Conservation (phyloP, 139 green algal genomes). For the Diplosphaera chodatii region DNA sequence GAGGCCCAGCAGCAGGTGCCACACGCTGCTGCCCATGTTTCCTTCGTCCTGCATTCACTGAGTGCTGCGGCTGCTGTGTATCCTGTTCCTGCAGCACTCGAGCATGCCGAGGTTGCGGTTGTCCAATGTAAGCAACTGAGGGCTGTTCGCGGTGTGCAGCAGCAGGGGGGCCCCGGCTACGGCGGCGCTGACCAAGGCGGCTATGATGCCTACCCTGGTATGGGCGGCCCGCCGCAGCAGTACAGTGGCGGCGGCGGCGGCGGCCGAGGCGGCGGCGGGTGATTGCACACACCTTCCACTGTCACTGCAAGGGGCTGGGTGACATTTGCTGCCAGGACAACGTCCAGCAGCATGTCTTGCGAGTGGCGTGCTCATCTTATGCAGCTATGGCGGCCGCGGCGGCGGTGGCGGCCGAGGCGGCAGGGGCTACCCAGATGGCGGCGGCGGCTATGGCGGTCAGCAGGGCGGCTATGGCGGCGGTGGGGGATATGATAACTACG, state of each 20-base stretch:
- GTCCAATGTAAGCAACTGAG: no score
- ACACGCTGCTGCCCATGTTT: no score
- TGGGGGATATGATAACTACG: constrained; percentile 6
- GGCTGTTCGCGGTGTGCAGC: neutral
- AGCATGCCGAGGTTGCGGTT: no score
- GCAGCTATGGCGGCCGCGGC: neutral
- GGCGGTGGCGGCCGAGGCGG: constrained; percentile 6
- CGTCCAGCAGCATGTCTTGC: no score
- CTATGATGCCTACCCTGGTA: constrained; percentile 19
- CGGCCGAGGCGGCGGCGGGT: neutral
- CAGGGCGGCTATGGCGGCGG: neutral
- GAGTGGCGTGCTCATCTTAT: no score
- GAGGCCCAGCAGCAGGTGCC: neutral
- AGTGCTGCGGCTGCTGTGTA: neutral
- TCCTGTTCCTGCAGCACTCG: neutral
- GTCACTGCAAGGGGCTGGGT: no score
- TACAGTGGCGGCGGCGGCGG: constrained; percentile 8
- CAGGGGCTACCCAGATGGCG: neutral
- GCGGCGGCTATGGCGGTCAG: neutral
- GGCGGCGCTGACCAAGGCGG: constrained; percentile 1
- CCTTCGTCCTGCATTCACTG: no score
- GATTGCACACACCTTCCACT: no score
- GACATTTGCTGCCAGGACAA: no score
- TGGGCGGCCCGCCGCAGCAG: constrained; percentile 4
- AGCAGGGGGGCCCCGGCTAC: neutral